Evolutionary conservation across 2,329 filamentous ascomycete species (phyloP).

Genomic region (Coleophoma eucalyptorum): DNA sequence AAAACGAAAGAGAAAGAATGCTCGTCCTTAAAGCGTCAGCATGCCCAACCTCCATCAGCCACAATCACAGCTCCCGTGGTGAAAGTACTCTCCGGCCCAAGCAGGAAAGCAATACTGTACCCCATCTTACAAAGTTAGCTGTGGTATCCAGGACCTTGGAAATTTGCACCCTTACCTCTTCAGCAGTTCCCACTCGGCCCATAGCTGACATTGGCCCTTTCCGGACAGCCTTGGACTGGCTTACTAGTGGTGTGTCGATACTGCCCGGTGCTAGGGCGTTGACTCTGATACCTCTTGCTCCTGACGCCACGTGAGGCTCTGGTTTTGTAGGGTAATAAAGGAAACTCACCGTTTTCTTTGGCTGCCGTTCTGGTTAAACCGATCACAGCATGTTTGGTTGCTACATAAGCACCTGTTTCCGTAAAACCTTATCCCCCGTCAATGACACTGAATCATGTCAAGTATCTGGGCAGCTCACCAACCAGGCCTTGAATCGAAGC

Average conservation of each 20-base stretch:
- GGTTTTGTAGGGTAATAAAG: neutral
- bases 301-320: neutral
- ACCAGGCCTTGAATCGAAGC: conserved; percentile 45
- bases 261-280: conserved; percentile 31
- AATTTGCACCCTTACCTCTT: conserved; percentile 34
- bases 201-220: conserved; percentile 28
- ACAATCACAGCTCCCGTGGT: conserved; percentile 23
- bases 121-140: conserved; percentile 7
- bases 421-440: conserved; percentile 21
- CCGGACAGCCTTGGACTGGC: conserved; percentile 24
- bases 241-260: conserved; percentile 46
- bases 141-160: neutral
- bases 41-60: conserved; percentile 23
- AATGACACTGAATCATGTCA: neutral
- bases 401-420: conserved; percentile 29
- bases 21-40: conserved; percentile 7
- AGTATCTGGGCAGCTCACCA: conserved; percentile 22
- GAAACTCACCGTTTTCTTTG: conserved; percentile 30
- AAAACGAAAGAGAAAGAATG: neutral
- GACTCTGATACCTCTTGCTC: conserved; percentile 12
- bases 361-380: conserved; percentile 34
- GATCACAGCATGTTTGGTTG: conserved; percentile 35
- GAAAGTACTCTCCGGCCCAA: conserved; percentile 29
- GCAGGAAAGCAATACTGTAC: conserved; percentile 42
- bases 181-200: conserved; percentile 39